phyloP scores from a whole-genome alignment of 73 alveolate genomes.

The Symbiodinium natans region DNA sequence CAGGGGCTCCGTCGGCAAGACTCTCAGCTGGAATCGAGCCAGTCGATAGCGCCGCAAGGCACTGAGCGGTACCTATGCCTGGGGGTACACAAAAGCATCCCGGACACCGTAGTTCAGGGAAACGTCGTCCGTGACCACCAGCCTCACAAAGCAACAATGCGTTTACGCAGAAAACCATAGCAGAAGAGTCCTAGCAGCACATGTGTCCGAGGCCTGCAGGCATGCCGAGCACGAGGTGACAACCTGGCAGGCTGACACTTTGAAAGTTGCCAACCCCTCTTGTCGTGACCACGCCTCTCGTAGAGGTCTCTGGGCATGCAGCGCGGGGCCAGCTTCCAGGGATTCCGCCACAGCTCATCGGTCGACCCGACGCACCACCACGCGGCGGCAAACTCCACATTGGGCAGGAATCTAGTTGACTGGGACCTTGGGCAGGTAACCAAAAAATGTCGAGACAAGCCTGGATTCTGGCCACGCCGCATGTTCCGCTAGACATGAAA shows the following conservation, averaged over 20 bases:
- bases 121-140: slow-evolving; percentile 49
- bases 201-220: slow-evolving; percentile 26
- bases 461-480: too few species aligned
- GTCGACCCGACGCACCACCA: slow-evolving; percentile 86
- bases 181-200: background rate
- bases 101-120: slow-evolving; percentile 51
- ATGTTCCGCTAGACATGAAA: too few species aligned
- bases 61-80: background rate
- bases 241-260: background rate
- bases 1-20: too few species aligned
- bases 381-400: slow-evolving; percentile 81
- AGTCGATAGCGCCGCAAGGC: too few species aligned
- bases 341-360: slow-evolving; percentile 65
- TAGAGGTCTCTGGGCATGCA: slow-evolving; percentile 39
- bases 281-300: background rate
- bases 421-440: slow-evolving; percentile 7
- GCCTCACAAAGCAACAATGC: slow-evolving; percentile 12
- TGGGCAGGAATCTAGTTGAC: slow-evolving; percentile 58
- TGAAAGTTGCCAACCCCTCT: background rate
- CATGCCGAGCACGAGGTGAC: slow-evolving; percentile 34
- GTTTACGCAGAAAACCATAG: background rate
- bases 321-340: slow-evolving; percentile 91
- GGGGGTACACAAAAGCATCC: slow-evolving; percentile 21
- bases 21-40: too few species aligned
- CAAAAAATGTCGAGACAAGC: background rate